Evolutionary conservation across 495 filamentous ascomycete genomes (phyloP), one percentile per base, ranked within the genome.

Genomic region (Wilcoxina mikolae): DNA sequence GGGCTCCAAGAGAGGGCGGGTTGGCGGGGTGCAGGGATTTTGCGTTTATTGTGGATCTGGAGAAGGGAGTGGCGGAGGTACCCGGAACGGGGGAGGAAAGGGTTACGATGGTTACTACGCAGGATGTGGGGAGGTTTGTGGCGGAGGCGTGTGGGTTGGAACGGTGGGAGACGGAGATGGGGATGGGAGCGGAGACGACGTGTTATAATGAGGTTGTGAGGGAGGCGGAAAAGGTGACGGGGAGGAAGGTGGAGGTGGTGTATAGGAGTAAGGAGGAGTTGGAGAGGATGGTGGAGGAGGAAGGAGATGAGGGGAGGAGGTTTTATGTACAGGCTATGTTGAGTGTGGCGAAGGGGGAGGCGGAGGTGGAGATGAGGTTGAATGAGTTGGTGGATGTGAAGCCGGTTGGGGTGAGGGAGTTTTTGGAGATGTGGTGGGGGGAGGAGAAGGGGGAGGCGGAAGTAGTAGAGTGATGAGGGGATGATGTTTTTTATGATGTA

Each of bases 151-250:
- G 54, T 10, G 56, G 42, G 38, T 52, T 70, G 20, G 44, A 61
- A 27, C 46, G 60, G 12, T 69, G 64, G 65, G 58, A 52, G 23
- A 62, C 54, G 49, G 62, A 68, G 50, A 65, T 66, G 53, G 58
- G 66, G 18, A 67, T 70, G 61, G 65, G 54, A 3, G 69, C 68
- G 20, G 60, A 67, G 27, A 68, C 67, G 26, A 24, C 57, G 4
- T 33, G 31, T 9, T 47, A 68, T 38, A 58, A 58, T 47, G 60
- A 68, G 46, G 44, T 68, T 9, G 45, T 57, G 15, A 33, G 23
- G 47, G 23, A 69, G 53, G 24, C 62, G 11, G 52, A 50, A 29
- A 53, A 50, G 35, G 58, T 60, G 23, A 59, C 56, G 15, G 67
- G 61, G 25, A 55, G 23, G 45, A 59, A 63, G 45, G 48, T 69